Percentiles rank a stretch among this genome's conserved stretches.
These are phyloP conservation scores for Pyricularia sp. DNA, from an alignment of 2,329 filamentous ascomycete species.

Conservation along the genomic window DNA sequence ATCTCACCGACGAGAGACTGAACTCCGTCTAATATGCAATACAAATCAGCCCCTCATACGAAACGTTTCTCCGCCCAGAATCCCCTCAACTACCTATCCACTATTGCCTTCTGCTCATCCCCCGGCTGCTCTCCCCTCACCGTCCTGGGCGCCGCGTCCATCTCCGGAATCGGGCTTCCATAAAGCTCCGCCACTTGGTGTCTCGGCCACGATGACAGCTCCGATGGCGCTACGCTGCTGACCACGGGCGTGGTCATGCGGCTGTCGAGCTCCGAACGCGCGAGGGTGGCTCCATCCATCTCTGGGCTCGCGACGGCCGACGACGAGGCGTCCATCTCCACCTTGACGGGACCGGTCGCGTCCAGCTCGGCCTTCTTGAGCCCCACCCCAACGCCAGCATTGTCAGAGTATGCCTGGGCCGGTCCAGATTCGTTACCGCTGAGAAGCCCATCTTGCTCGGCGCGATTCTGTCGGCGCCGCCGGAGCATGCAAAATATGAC, in stretches of 20 bases:
- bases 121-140: not conserved
- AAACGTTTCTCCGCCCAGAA: not conserved
- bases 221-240: not conserved
- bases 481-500: constrained; percentile 49
- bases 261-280: not conserved
- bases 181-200: not conserved
- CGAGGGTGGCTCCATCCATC: not conserved
- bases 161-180: not conserved
- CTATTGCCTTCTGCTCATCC: not conserved
- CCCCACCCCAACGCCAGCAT: too few species aligned
- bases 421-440: not conserved
- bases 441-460: not conserved
- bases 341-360: not conserved
- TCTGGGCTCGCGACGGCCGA: not conserved
- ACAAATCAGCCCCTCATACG: not conserved
- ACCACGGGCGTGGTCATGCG: not conserved
- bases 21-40: too few species aligned
- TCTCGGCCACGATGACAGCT: not conserved
- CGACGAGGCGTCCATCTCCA: not conserved
- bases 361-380: not conserved
- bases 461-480: constrained; percentile 41
- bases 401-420: not conserved
- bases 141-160: not conserved
- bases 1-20: not conserved
- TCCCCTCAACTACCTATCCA: not conserved